Evolutionary conservation across 768 basidiomycete species (phyloP).

Genomic region (Lentinus tigrinus): DNA sequence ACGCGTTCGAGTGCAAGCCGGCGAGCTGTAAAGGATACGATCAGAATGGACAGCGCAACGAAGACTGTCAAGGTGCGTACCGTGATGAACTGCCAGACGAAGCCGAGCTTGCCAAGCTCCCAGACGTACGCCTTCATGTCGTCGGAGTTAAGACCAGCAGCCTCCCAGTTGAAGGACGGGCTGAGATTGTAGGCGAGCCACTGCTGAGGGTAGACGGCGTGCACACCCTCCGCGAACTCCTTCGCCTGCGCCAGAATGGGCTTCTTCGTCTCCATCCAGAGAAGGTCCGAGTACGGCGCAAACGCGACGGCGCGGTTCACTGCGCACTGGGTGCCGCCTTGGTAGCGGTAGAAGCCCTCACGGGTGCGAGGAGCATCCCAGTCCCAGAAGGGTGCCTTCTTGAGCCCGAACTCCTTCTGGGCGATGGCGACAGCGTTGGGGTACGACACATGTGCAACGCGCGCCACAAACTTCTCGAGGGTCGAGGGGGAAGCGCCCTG

Average conservation of each 20-base stretch:
- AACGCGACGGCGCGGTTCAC: constrained; percentile 90
- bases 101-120: constrained; percentile 93
- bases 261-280: constrained; percentile 98
- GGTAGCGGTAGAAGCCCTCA: constrained; percentile 96
- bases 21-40: constrained; percentile 62
- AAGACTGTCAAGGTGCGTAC: constrained; percentile 42
- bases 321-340: constrained; percentile 94
- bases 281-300: constrained; percentile 87
- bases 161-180: constrained; percentile 93
- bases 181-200: constrained; percentile 97
- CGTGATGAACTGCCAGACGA: constrained; percentile 99
- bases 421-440: constrained; percentile 72
- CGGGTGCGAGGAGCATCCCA: constrained; percentile 94
- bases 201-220: constrained; percentile 76
- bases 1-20: constrained; percentile 95
- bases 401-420: constrained; percentile 74
- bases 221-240: constrained; percentile 90
- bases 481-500: constrained; percentile 48
- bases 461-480: constrained; percentile 61
- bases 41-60: neutral
- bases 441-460: constrained; percentile 68
- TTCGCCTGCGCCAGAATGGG: constrained; percentile 90
- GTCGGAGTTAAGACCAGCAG: constrained; percentile 80
- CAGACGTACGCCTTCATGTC: constrained; percentile 91
- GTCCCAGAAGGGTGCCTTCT: constrained; percentile 80